These are phyloP conservation scores for Boletus mariae DNA, from an alignment of 1,284 basidiomycete species.

Conservation along the genomic window DNA sequence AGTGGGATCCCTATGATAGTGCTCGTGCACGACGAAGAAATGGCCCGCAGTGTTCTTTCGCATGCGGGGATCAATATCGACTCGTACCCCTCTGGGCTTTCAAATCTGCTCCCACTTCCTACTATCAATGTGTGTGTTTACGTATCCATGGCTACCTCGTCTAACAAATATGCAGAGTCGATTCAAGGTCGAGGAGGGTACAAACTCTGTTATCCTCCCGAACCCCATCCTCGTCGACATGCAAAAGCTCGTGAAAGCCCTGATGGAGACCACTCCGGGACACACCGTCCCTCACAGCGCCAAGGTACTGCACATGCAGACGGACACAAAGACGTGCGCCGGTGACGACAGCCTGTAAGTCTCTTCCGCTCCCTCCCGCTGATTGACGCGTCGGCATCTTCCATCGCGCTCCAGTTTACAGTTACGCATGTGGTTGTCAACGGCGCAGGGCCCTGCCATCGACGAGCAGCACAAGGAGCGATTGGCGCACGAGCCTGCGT, in stretches of 20 bases:
- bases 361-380: not conserved
- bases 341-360: constrained; percentile 35
- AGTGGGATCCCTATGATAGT: constrained; percentile 26
- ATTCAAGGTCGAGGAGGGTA: not conserved
- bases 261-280: constrained; percentile 27
- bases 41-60: constrained; percentile 25
- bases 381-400: not conserved
- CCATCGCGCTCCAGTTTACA: constrained; percentile 18
- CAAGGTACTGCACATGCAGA: constrained; percentile 27
- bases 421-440: constrained; percentile 32
- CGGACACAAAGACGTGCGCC: constrained; percentile 25
- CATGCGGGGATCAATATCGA: constrained; percentile 22
- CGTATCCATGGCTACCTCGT: too few relatives aligned
- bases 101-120: constrained; percentile 13
- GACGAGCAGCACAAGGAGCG: constrained; percentile 30
- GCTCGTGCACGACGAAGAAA: constrained; percentile 32
- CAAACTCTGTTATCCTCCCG: not conserved
- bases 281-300: constrained; percentile 26
- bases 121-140: constrained; percentile 5
- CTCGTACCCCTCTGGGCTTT: constrained; percentile 24
- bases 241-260: constrained; percentile 24
- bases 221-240: constrained; percentile 23
- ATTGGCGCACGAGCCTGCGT: constrained; percentile 6
- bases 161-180: constrained; percentile 9
- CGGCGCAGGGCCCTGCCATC: constrained; percentile 31